A percentile compares a stretch with the other conserved stretches of the same genome.
These are phyloP conservation scores for Aspergillus neoniger DNA, from an alignment of 2,329 filamentous ascomycete genomes.

Conservation along the genomic window DNA sequence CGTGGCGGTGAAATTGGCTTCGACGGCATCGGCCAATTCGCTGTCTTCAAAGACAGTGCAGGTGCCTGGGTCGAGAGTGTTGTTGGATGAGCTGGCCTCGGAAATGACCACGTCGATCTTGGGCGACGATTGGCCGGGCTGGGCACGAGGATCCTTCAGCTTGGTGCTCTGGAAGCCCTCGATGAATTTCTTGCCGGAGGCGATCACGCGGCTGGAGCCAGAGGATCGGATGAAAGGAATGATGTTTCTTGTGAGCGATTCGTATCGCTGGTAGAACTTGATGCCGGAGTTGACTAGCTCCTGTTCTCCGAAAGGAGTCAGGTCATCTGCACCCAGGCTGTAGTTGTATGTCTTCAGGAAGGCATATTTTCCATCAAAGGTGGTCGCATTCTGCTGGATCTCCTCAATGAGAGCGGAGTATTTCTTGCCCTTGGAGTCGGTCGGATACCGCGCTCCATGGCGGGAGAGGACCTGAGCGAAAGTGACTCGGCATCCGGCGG, in stretches of 20 bases:
- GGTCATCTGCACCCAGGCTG: constrained; percentile 66
- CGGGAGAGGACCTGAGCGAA: constrained; percentile 81
- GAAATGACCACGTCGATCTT: constrained; percentile 67
- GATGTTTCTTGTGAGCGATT: constrained; percentile 56
- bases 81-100: constrained; percentile 69
- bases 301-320: constrained; percentile 68
- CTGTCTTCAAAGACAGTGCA: constrained; percentile 72
- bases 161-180: constrained; percentile 68
- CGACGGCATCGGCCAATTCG: constrained; percentile 44
- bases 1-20: constrained; percentile 59
- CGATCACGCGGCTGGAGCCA: constrained; percentile 69
- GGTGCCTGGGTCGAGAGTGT: constrained; percentile 74
- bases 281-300: constrained; percentile 74
- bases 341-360: constrained; percentile 76
- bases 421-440: constrained; percentile 61
- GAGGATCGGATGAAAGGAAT: constrained; percentile 73
- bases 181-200: constrained; percentile 74
- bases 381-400: constrained; percentile 61
- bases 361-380: constrained; percentile 63
- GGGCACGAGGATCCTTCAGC: constrained; percentile 41
- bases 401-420: constrained; percentile 67
- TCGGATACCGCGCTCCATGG: constrained; percentile 83
- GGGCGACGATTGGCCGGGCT: constrained; percentile 51
- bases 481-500: constrained; percentile 69
- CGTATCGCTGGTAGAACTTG: constrained; percentile 75